Conservation (phyloP, 2,329 filamentous ascomycete species). For the Aspergillus felis region DNA sequence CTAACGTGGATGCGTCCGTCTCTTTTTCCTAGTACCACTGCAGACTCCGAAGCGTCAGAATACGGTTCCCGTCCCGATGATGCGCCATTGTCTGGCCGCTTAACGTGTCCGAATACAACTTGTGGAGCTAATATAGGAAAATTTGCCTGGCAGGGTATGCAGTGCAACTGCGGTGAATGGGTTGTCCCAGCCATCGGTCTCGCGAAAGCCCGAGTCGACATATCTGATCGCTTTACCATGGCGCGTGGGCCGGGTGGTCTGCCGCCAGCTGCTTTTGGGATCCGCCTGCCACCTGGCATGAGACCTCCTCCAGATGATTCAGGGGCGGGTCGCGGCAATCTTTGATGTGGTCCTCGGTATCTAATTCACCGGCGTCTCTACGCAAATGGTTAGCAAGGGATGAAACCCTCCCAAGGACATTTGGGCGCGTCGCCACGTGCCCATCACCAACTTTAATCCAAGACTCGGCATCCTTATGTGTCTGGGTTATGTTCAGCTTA, state of each 20-base stretch:
- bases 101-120: slow-evolving; percentile 73
- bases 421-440: not conserved
- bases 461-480: not conserved
- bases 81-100: slow-evolving; percentile 75
- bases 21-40: slow-evolving; percentile 47
- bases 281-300: slow-evolving; percentile 40
- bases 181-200: slow-evolving; percentile 86
- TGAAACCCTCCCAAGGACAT: not conserved
- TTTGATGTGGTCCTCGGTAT: slow-evolving; percentile 6
- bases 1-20: slow-evolving; percentile 90
- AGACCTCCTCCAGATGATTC: slow-evolving; percentile 13
- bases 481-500: not conserved
- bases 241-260: slow-evolving; percentile 16
- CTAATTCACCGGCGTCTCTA: not conserved
- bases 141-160: slow-evolving; percentile 94
- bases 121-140: slow-evolving; percentile 83
- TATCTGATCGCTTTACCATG: slow-evolving; percentile 44
- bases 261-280: slow-evolving; percentile 27
- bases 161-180: slow-evolving; percentile 88
- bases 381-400: not conserved
- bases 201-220: slow-evolving; percentile 76
- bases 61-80: slow-evolving; percentile 49
- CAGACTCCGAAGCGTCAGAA: slow-evolving; percentile 10
- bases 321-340: slow-evolving; percentile 16
- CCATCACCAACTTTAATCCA: not conserved